These are phyloP conservation scores for Phytopythium mirpurense DNA, from an alignment of 352 stramenopile species.

Conservation along the genomic window DNA sequence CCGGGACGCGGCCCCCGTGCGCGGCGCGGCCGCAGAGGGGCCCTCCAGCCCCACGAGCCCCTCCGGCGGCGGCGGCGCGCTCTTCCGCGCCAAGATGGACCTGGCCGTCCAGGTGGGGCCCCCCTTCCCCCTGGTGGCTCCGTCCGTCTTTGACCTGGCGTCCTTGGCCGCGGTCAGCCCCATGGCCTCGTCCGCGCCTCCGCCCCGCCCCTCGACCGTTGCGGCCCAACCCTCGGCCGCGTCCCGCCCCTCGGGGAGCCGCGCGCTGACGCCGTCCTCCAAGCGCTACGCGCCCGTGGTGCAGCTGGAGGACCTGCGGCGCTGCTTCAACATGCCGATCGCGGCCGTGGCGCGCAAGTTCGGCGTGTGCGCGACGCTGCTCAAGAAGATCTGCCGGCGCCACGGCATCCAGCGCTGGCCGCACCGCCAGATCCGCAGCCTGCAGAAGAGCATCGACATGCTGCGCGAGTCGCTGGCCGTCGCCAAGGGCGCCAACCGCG, in stretches of 20 bases:
- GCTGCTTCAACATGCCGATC: conserved; percentile 86
- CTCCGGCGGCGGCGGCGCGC: neutral
- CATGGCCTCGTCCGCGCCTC: conserved; percentile 27
- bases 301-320: conserved; percentile 64
- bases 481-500: conserved; percentile 69
- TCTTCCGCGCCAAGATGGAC: conserved; percentile 30
- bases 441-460: conserved; percentile 85
- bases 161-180: conserved; percentile 39
- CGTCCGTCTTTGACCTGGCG: conserved; percentile 30
- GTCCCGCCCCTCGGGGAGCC: neutral
- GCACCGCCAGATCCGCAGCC: conserved; percentile 73
- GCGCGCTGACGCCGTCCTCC: conserved; percentile 12
- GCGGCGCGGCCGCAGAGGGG: neutral
- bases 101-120: conserved; percentile 36
- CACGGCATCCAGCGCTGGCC: conserved; percentile 82
- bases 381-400: conserved; percentile 83
- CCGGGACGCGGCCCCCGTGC: conserved; percentile 14
- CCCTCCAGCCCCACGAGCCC: neutral
- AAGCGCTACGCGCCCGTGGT: conserved; percentile 69
- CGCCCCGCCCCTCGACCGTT: conserved; percentile 33
- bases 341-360: conserved; percentile 74
- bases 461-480: conserved; percentile 62
- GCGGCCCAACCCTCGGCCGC: conserved; percentile 17
- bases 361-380: conserved; percentile 78
- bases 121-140: conserved; percentile 5